phyloP scores from a whole-genome alignment of 192 early-diverging fungal species.

The Backusella luteola region DNA sequence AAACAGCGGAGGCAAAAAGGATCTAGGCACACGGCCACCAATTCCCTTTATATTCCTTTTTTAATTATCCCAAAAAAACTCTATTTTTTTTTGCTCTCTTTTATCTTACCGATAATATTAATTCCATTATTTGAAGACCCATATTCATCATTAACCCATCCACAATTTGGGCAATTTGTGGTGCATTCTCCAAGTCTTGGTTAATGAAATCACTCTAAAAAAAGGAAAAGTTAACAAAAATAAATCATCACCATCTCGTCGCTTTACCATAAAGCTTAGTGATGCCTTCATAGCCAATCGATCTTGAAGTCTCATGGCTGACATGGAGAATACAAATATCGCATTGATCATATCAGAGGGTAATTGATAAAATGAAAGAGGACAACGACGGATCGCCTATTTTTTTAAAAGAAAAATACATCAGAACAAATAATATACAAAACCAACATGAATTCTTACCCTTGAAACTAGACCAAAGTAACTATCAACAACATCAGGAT shows the following conservation, averaged over 20 bases:
- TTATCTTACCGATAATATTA: conserved; percentile 39
- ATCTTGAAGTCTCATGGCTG: conserved; percentile 50
- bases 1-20: conserved; percentile 49
- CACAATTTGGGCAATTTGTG: conserved; percentile 37
- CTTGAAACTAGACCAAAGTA: conserved; percentile 49
- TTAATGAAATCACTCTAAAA: conserved; percentile 47
- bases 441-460: conserved; percentile 30
- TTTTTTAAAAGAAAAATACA: background rate
- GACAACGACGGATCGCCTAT: conserved; percentile 50
- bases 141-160: conserved; percentile 38
- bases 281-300: conserved; percentile 52
- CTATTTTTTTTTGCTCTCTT: background rate
- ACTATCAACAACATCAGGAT: conserved; percentile 49
- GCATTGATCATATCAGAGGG: conserved; percentile 43
- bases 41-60: conserved; percentile 33
- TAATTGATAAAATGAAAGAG: conserved; percentile 48
- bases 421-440: background rate
- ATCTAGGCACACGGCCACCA: conserved; percentile 53
- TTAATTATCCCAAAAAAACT: background rate
- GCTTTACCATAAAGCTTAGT: conserved; percentile 47
- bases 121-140: conserved; percentile 43
- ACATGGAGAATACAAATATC: conserved; percentile 47
- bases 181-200: conserved; percentile 35
- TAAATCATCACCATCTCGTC: background rate
- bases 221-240: background rate